Evolutionary conservation across 257 asterid genomes (phyloP), one percentile per base, ranked within the genome.

Genomic region (Verbena officinalis): DNA sequence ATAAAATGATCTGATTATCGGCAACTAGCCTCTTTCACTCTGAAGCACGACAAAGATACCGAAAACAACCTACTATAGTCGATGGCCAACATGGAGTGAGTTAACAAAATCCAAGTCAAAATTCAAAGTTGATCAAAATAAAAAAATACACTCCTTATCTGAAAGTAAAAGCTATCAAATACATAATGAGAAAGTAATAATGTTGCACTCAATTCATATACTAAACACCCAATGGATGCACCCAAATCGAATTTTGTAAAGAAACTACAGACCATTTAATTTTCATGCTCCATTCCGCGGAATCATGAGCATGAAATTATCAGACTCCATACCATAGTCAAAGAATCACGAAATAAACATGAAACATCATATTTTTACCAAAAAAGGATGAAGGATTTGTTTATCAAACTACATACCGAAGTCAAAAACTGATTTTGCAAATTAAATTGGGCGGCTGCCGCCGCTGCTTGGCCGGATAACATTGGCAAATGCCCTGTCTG

Each of bases 401-500:
- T 22, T 65, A 42, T 39, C 30, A n/a, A n/a, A 64, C 42, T 16
- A 33, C 76, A 36, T 86, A 93, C 99, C 96, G 90, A 73, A 67
- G 86, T 67, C 78, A 88, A 71, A 69, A 69, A 81, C 82, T 87
- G 96, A 55, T 84, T 76, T 59, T 81, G 97, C 80, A 87, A 69
- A 73, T 84, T 86, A 69, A 78, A 86, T 80, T 86, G 99, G 22
- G 95, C 82, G 19, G 91, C 88, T 3, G 86, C 78, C 8, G 78
- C 83, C 0, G 85, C 85, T 50, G 84, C 79, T 75, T 89, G 97
- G 55, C 95, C 88, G 62, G 96, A 76, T 54, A 93, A 76, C 95
- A 84, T 73, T 2, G 95, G 85, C 50, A 93, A 79, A 49, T 84
- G 90, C 49, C 94, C 90, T 4, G 92, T 80, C 76, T 84, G 98